Conservation (phyloP, 306 rosid species). For the Pterocarpus santalinus region DNA sequence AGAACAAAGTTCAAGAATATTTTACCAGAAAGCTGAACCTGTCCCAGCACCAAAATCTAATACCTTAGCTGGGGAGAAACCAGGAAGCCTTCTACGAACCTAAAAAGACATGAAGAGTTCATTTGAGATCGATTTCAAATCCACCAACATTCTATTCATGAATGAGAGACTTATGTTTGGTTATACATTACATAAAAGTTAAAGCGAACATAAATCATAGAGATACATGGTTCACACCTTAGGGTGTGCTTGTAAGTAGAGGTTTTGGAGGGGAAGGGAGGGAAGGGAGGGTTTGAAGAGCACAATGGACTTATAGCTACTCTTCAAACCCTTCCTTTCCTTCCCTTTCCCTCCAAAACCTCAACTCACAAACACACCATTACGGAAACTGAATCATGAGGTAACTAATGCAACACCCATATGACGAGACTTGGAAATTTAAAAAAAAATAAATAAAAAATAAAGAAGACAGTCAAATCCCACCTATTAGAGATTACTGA, state of each 20-base stretch:
- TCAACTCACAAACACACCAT: neutral
- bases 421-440: neutral
- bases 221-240: neutral
- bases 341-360: too few species aligned
- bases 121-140: conserved; percentile 8
- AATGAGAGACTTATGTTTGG: neutral
- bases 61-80: conserved; percentile 78
- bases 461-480: neutral
- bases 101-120: conserved; percentile 36
- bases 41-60: conserved; percentile 98
- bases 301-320: too few species aligned
- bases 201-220: conserved; percentile 17
- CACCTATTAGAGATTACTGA: conserved; percentile 1
- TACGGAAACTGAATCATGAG: conserved; percentile 20
- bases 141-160: neutral
- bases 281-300: too few species aligned
- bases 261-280: too few species aligned
- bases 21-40: conserved; percentile 95
- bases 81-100: conserved; percentile 88
- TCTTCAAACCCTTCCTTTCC: too few species aligned
- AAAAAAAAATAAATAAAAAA: neutral
- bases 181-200: conserved; percentile 6
- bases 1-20: conserved; percentile 38
- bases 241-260: neutral
- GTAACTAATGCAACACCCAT: neutral